These are phyloP conservation scores for Chaetothyriales sp. DNA, from an alignment of 2,329 filamentous ascomycete genomes.

Conservation along the genomic window DNA sequence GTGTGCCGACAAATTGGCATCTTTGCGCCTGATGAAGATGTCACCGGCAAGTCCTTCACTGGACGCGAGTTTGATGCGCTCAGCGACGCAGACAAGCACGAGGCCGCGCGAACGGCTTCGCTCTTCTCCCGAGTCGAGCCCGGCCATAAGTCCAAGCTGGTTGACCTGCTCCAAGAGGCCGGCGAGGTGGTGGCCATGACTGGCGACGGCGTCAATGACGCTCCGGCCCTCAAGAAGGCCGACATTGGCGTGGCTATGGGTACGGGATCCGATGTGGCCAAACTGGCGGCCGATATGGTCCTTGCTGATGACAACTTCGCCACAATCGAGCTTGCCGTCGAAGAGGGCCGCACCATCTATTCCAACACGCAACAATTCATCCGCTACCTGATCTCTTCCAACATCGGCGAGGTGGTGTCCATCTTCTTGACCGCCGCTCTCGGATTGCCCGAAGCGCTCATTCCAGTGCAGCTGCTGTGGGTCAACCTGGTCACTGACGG, in stretches of 20 bases:
- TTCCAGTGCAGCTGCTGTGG: constrained; percentile 95
- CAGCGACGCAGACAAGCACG: constrained; percentile 61
- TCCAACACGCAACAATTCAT: constrained; percentile 99
- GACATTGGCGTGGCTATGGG: constrained; percentile 99
- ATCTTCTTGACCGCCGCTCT: constrained; percentile 95
- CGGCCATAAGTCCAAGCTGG: constrained; percentile 90
- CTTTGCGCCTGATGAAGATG: constrained; percentile 67
- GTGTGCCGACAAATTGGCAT: constrained; percentile 96
- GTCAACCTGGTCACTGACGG: constrained; percentile 97
- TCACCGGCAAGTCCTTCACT: constrained; percentile 85
- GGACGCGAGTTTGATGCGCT: constrained; percentile 88
- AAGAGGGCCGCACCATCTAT: constrained; percentile 96
- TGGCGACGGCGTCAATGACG: constrained; percentile 96
- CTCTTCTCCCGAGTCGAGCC: constrained; percentile 95
- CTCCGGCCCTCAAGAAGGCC: constrained; percentile 92
- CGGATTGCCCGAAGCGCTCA: constrained; percentile 93
- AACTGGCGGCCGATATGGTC: constrained; percentile 95
- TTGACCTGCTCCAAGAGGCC: constrained; percentile 84
- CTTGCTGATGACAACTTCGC: constrained; percentile 98
- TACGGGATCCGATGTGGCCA: constrained; percentile 90
- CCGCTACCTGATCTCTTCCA: constrained; percentile 95
- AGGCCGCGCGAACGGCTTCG: constrained; percentile 71
- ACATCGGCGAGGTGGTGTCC: constrained; percentile 97
- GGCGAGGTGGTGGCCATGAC: constrained; percentile 98
- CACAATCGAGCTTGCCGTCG: constrained; percentile 88